These are phyloP conservation scores for Uromyces viciae-fabae DNA, from an alignment of 1,284 basidiomycete species.

Conservation along the genomic window DNA sequence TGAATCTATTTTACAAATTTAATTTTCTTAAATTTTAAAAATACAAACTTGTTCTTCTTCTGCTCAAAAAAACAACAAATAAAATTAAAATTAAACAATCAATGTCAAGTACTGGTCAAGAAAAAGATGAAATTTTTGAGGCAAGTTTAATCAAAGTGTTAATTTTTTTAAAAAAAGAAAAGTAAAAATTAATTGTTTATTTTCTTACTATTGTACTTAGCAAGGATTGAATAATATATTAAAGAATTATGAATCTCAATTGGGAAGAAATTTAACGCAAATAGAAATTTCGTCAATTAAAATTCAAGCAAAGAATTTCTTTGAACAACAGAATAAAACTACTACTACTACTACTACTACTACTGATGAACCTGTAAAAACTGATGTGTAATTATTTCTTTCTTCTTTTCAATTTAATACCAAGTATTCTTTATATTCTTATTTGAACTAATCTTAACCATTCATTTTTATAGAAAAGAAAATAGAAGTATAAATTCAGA, in stretches of 20 bases:
- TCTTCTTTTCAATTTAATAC: neutral
- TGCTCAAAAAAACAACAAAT: too few relatives aligned
- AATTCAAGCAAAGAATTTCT: neutral
- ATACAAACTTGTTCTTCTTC: too few relatives aligned
- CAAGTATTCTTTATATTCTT: neutral
- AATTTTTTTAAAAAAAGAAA: too few relatives aligned
- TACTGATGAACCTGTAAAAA: neutral
- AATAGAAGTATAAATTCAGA: neutral
- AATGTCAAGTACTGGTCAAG: too few relatives aligned
- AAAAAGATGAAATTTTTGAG: too few relatives aligned
- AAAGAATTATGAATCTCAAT: neutral
- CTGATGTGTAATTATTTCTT: neutral
- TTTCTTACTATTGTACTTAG: too few relatives aligned
- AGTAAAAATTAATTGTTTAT: too few relatives aligned
- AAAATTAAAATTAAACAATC: too few relatives aligned
- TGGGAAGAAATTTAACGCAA: neutral
- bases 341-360: neutral
- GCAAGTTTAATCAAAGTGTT: too few relatives aligned
- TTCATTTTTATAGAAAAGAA: neutral
- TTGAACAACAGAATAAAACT: neutral
- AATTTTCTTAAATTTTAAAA: too few relatives aligned
- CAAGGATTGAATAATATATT: conserved; percentile 5
- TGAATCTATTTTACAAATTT: neutral
- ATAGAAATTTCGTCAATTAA: neutral
- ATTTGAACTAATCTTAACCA: neutral